These are phyloP conservation scores for Ophiostoma sp. DNA, from an alignment of 2,329 filamentous ascomycete species.

Conservation along the genomic window DNA sequence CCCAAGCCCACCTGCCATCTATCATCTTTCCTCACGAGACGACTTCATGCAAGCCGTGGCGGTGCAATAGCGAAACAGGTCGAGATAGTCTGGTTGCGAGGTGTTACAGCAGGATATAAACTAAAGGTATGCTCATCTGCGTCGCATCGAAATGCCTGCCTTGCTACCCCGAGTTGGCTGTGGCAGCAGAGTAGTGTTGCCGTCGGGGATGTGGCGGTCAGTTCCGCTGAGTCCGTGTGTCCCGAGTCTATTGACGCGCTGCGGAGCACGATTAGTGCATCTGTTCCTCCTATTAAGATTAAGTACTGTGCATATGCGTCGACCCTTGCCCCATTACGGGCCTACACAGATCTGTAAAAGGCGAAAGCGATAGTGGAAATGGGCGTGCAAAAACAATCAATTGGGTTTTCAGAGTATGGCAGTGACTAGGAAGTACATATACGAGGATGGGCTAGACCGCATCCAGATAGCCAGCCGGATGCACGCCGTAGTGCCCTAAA, in stretches of 20 bases:
- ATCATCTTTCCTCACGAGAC: too few species aligned
- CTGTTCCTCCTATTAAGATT: neutral
- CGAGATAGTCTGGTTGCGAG: neutral
- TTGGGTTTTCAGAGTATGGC: neutral
- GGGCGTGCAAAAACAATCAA: neutral
- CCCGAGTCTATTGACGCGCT: neutral
- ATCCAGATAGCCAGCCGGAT: conserved; percentile 1
- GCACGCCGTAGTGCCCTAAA: neutral
- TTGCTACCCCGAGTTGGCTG: neutral
- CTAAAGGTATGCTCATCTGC: neutral
- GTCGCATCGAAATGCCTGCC: neutral
- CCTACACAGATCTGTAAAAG: neutral
- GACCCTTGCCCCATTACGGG: neutral
- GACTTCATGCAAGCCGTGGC: neutral
- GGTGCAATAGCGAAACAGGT: neutral
- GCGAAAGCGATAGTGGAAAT: neutral
- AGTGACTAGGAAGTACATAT: neutral
- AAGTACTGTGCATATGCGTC: neutral
- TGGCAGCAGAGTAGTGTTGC: neutral
- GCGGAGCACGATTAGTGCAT: neutral
- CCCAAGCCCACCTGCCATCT: too few species aligned
- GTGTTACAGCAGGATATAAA: too few species aligned
- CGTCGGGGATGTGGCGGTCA: conserved; percentile 2
- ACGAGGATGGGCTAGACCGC: neutral
- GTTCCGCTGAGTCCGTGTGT: neutral